A percentile compares a stretch with the other conserved stretches of the same genome.
These are phyloP conservation scores for Epichloe glyceriae DNA, from an alignment of 2,329 filamentous ascomycete genomes.

Conservation along the genomic window DNA sequence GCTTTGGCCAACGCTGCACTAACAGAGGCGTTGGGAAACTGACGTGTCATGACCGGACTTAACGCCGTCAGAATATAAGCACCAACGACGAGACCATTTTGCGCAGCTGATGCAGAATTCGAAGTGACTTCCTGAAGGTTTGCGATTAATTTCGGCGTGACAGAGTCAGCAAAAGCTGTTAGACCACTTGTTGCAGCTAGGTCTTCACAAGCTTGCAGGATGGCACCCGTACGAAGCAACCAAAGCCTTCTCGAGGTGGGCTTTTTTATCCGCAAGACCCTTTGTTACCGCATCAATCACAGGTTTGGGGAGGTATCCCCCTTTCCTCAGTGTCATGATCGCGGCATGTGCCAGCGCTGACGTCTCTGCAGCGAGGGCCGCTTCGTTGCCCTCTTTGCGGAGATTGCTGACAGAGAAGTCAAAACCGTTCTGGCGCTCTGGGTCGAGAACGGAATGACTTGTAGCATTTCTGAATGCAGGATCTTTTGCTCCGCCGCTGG, in stretches of 20 bases:
- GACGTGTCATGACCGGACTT: conserved; percentile 38
- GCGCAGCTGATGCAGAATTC: conserved; percentile 67
- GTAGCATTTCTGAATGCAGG: conserved; percentile 70
- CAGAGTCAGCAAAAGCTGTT: conserved; percentile 37
- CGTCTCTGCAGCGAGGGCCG: conserved; percentile 64
- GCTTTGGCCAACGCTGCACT: conserved; percentile 39
- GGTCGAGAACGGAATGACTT: conserved; percentile 45
- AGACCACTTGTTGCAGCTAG: conserved; percentile 34
- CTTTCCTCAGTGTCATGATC: conserved; percentile 46
- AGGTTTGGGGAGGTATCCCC: conserved; percentile 48
- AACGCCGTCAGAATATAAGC: conserved; percentile 64
- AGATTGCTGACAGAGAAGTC: conserved; percentile 51
- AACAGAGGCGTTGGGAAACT: conserved; percentile 39
- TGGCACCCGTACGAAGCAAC: conserved; percentile 60
- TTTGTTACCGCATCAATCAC: conserved; percentile 63
- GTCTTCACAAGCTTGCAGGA: conserved; percentile 46
- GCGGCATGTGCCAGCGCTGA: conserved; percentile 55
- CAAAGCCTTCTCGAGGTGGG: conserved; percentile 64
- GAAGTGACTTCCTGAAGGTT: conserved; percentile 65
- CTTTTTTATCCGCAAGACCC: conserved; percentile 78
- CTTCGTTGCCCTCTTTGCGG: conserved; percentile 76
- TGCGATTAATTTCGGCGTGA: conserved; percentile 45
- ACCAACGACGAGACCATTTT: conserved; percentile 69
- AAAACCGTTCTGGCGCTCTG: conserved; percentile 54
- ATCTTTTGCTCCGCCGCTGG: conserved; percentile 74